phyloP scores from a whole-genome alignment of 2,329 filamentous ascomycete genomes.

The Fusarium albosuccineum region DNA sequence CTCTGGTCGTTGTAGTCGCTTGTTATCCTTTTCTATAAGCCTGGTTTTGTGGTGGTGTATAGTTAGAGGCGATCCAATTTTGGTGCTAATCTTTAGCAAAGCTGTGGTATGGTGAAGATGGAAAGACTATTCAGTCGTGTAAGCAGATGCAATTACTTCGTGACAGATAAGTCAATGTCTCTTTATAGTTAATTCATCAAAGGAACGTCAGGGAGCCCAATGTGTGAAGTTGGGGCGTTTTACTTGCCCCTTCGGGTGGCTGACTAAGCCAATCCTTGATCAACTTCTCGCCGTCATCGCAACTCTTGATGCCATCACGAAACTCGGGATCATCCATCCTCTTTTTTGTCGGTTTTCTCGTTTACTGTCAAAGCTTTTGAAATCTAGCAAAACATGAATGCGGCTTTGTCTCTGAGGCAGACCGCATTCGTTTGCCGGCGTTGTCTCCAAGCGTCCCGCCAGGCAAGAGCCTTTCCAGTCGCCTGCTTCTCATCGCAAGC shows the following conservation, averaged over 20 bases:
- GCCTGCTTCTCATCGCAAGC: slow-evolving; percentile 38
- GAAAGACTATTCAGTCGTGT: slow-evolving; percentile 17
- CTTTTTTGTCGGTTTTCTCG: background rate
- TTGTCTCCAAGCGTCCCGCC: slow-evolving; percentile 35
- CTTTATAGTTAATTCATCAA: slow-evolving; percentile 8
- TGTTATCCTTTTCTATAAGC: slow-evolving; percentile 25
- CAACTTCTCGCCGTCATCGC: slow-evolving; percentile 29
- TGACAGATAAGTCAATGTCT: slow-evolving; percentile 11
- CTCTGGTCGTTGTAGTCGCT: slow-evolving; percentile 24
- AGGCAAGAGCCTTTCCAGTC: slow-evolving; percentile 5
- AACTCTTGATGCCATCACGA: background rate
- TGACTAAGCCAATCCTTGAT: slow-evolving; percentile 34
- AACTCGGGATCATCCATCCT: slow-evolving; percentile 1
- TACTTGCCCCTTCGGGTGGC: slow-evolving; percentile 7
- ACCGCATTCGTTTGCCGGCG: slow-evolving; percentile 34
- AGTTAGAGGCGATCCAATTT: slow-evolving; percentile 16
- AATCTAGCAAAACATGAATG: background rate
- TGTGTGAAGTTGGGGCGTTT: background rate
- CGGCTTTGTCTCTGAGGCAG: slow-evolving; percentile 16
- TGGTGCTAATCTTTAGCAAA: slow-evolving; percentile 33
- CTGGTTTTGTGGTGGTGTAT: background rate
- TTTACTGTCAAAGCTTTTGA: background rate
- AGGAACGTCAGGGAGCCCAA: background rate
- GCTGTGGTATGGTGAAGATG: slow-evolving; percentile 1
- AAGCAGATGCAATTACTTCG: slow-evolving; percentile 8